phyloP scores from a whole-genome alignment of 495 filamentous ascomycete genomes.

The Penicillium malachiteum region DNA sequence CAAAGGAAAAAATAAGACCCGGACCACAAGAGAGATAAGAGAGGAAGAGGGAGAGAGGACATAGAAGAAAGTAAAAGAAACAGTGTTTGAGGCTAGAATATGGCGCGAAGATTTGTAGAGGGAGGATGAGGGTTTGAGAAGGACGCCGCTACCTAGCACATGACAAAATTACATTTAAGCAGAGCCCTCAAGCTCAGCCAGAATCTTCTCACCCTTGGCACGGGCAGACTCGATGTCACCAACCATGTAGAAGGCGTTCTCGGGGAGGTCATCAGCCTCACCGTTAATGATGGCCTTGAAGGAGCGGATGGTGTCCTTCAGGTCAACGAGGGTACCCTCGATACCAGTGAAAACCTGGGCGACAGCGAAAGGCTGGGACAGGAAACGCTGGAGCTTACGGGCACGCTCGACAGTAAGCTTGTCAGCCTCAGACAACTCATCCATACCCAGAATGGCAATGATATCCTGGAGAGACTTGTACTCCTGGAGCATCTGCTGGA shows the following conservation, averaged over 20 bases:
- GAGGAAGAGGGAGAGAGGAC: constrained; percentile 6
- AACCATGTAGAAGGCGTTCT: constrained; percentile 98
- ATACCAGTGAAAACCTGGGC: constrained; percentile 99
- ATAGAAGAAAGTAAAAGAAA: constrained; percentile 23
- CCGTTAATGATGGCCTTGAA: constrained; percentile 98
- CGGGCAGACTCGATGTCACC: constrained; percentile 90
- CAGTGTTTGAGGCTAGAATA: constrained; percentile 23
- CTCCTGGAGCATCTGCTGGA: constrained; percentile 99
- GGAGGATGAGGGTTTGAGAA: constrained; percentile 7
- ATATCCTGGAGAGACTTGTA: constrained; percentile 99
- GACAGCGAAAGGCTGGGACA: constrained; percentile 98
- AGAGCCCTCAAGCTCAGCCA: constrained; percentile 84
- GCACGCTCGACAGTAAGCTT: constrained; percentile 99
- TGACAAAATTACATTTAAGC: constrained; percentile 55
- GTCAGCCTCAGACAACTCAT: constrained; percentile 97
- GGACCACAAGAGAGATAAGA: constrained; percentile 21
- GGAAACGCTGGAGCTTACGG: constrained; percentile 99
- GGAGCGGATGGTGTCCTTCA: constrained; percentile 95
- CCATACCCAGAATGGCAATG: constrained; percentile 99
- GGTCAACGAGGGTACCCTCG: constrained; percentile 92
- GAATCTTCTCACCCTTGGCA: constrained; percentile 98
- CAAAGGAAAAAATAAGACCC: constrained; percentile 36
- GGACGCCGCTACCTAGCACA: constrained; percentile 32
- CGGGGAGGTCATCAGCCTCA: constrained; percentile 93
- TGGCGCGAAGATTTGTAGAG: constrained; percentile 17